Percentiles rank a stretch among this genome's conserved stretches.
These are phyloP conservation scores for Stagonosporopsis chrysanthemi DNA, from an alignment of 2,329 filamentous ascomycete genomes.

Conservation along the genomic window DNA sequence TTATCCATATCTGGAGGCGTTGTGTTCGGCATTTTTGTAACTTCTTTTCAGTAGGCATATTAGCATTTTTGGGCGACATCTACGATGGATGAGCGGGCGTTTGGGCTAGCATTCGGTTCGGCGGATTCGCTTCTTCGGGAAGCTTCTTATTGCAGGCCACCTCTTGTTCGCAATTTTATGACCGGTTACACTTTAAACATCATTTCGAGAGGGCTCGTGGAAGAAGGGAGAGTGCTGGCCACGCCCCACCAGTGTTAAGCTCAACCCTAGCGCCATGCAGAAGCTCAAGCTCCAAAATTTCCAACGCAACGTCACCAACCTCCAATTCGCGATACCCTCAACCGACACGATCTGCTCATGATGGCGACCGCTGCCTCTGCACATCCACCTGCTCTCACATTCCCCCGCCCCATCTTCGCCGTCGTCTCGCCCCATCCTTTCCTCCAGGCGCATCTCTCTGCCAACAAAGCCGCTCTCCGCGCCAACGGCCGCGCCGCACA, in stretches of 20 bases:
- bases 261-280: conserved; percentile 26
- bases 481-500: conserved; percentile 80
- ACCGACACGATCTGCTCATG: conserved; percentile 1
- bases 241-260: conserved; percentile 27
- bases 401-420: conserved; percentile 77
- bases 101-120: conserved; percentile 18
- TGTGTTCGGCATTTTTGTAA: conserved; percentile 14
- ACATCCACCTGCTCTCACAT: conserved; percentile 51
- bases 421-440: conserved; percentile 89
- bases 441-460: conserved; percentile 87
- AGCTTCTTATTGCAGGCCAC: conserved; percentile 15
- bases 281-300: conserved; percentile 40
- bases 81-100: conserved; percentile 22
- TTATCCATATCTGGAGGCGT: conserved; percentile 19
- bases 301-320: conserved; percentile 19
- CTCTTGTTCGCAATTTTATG: conserved; percentile 17
- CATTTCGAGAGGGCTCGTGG: neutral
- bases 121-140: conserved; percentile 7
- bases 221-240: conserved; percentile 1
- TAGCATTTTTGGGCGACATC: conserved; percentile 32
- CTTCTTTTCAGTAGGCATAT: conserved; percentile 25
- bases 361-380: conserved; percentile 36
- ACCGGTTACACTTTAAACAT: conserved; percentile 1
- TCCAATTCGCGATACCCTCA: neutral
- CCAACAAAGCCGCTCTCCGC: conserved; percentile 66